Evolutionary conservation across 257 asterid species (phyloP), one percentile per base, ranked within the genome.

Genomic region (Primulina tabacum): DNA sequence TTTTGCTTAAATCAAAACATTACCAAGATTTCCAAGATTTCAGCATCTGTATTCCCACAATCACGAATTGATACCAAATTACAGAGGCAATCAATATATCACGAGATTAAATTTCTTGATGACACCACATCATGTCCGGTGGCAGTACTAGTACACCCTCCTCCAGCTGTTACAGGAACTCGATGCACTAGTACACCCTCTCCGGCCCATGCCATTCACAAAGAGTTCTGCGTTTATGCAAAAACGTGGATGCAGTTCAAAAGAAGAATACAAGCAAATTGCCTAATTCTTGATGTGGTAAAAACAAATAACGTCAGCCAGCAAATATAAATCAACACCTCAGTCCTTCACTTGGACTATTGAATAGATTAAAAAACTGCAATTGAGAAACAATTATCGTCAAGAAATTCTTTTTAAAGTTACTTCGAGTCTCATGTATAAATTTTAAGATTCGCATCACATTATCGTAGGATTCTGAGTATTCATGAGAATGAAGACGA

Each of bases 161-260:
- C 82, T 68, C 76, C 87, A 64, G 81, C 69, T 30, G 65, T 24
- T 68, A 64, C 72, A 78, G 84, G 85, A 80, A 73, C 77, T 78
- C 62, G 78, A 82, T 79, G 85, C 83, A 82, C 83, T 73, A 69
- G 82, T 67, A 76, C 80, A 71, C 86, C 81, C 71, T 72, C 74
- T 67, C 80, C 77, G 77, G 75, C 70, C 77, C 84, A 77, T 80
- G 82, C 83, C 76, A 70, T 28, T 62, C 77, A 73, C 80, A 79
- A 71, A 71, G 76, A 75, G 50, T 71, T 83, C 67, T 79, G 80
- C 72, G 80, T 68, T 75, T 78, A 75, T 74, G 88, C 80, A 75
- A 78, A 72, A 76, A 81, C 32, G 79, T 74, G 81, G 80, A 84
- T 80, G 83, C 77, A 74, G 75, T 74, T 75, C 71, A 10, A 78